Conservation (phyloP, 306 rosid species). For the Vigna mungo region DNA sequence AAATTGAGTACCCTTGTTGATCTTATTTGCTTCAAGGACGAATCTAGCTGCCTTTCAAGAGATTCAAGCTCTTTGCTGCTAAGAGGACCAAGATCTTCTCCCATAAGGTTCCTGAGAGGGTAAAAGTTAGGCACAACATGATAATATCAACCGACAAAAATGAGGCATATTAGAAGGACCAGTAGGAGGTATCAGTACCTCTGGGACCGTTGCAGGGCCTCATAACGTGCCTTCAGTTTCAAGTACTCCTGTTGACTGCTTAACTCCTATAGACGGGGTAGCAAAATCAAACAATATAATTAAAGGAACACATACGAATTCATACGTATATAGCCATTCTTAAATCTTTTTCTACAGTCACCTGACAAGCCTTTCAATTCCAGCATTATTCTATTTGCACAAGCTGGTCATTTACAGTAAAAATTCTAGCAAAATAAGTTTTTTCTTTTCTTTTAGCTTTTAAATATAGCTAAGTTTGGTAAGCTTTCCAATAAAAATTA, state of each 20-base stretch:
- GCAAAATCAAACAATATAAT: background rate
- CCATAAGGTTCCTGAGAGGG: slow-evolving; percentile 79
- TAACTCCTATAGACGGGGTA: slow-evolving; percentile 64
- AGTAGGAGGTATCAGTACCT: slow-evolving; percentile 53
- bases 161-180: background rate
- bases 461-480: background rate
- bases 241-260: slow-evolving; percentile 98
- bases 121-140: background rate
- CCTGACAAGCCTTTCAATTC: background rate
- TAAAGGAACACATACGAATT: background rate
- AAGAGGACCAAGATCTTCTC: slow-evolving; percentile 94
- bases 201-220: slow-evolving; percentile 82
- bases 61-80: slow-evolving; percentile 92
- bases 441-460: background rate
- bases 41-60: slow-evolving; percentile 94
- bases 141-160: background rate
- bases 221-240: slow-evolving; percentile 97
- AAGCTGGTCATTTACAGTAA: background rate
- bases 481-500: background rate
- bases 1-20: slow-evolving; percentile 74
- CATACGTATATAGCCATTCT: background rate
- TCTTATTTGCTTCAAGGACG: slow-evolving; percentile 92
- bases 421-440: too few species aligned
- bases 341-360: background rate
- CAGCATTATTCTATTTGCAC: background rate